Conservation (phyloP, 2,329 filamentous ascomycete genomes). For the Monosporascus sp. region DNA sequence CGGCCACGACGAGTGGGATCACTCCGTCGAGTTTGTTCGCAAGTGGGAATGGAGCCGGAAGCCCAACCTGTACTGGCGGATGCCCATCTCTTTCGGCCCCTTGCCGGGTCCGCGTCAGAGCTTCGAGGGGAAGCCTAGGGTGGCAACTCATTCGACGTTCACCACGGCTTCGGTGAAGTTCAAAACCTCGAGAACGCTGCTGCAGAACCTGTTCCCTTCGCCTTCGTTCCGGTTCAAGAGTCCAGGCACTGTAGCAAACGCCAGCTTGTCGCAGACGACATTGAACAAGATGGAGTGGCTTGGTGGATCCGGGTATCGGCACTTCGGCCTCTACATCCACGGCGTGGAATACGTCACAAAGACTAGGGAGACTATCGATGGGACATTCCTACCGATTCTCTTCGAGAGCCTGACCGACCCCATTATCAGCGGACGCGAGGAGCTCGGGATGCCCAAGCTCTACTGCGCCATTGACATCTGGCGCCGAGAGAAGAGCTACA, state of each 20-base stretch:
- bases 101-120: not conserved
- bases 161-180: conserved; percentile 43
- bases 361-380: conserved; percentile 41
- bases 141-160: conserved; percentile 29
- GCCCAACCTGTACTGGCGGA: too few relatives aligned
- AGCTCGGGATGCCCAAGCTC: conserved; percentile 57
- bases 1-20: conserved; percentile 53
- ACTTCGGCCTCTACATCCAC: conserved; percentile 57
- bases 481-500: conserved; percentile 25
- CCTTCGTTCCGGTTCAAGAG: conserved; percentile 34
- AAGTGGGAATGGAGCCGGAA: too few relatives aligned
- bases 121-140: conserved; percentile 45
- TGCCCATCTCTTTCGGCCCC: too few relatives aligned
- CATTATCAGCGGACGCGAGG: conserved; percentile 54
- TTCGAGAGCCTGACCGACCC: conserved; percentile 56
- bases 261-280: conserved; percentile 36
- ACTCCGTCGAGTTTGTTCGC: conserved; percentile 35
- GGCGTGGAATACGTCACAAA: conserved; percentile 51
- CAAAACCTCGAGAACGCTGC: conserved; percentile 42
- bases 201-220: conserved; percentile 43
- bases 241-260: conserved; percentile 38
- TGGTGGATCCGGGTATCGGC: conserved; percentile 52
- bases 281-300: conserved; percentile 54
- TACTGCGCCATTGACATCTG: conserved; percentile 45
- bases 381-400: conserved; percentile 51